A percentile compares a stretch with the other conserved stretches of the same genome.
These are phyloP conservation scores for Wilhelminamyces savonicus DNA, from an alignment of 805 yeast species.

Conservation along the genomic window DNA sequence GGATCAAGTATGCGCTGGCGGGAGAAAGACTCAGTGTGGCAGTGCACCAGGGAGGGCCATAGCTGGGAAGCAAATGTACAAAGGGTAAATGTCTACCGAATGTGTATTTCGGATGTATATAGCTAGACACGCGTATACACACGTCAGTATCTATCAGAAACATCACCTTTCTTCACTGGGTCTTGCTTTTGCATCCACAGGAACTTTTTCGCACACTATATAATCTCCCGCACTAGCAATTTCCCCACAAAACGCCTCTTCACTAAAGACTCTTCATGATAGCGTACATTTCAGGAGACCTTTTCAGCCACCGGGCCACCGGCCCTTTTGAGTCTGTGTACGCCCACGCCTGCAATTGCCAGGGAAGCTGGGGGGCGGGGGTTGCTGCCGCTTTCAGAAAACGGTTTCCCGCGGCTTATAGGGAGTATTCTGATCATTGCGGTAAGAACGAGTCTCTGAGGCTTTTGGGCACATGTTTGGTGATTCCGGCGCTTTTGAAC, in stretches of 20 bases:
- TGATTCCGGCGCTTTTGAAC: constrained; percentile 28
- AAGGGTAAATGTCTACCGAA: no score
- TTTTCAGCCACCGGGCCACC: constrained; percentile 34
- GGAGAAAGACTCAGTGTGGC: neutral
- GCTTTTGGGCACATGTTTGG: constrained; percentile 50
- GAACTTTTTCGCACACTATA: no score
- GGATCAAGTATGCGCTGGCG: constrained; percentile 5
- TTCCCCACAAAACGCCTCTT: no score
- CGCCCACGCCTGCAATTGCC: constrained; percentile 77
- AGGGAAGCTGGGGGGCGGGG: constrained; percentile 84
- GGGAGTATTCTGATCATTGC: constrained; percentile 42
- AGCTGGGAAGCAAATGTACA: no score
- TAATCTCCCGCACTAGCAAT: no score
- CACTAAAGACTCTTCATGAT: no score
- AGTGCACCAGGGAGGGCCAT: no score
- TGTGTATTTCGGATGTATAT: no score
- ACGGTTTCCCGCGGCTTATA: constrained; percentile 53
- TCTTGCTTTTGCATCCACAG: no score
- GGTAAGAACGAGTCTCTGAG: constrained; percentile 9
- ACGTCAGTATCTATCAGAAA: no score
- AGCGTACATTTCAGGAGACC: constrained; percentile 50
- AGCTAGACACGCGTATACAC: no score
- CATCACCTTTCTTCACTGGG: no score
- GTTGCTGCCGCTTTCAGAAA: constrained; percentile 55
- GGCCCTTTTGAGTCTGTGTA: constrained; percentile 35